phyloP scores from a whole-genome alignment of 345 rosid genomes.

The Limnanthes douglasii region DNA sequence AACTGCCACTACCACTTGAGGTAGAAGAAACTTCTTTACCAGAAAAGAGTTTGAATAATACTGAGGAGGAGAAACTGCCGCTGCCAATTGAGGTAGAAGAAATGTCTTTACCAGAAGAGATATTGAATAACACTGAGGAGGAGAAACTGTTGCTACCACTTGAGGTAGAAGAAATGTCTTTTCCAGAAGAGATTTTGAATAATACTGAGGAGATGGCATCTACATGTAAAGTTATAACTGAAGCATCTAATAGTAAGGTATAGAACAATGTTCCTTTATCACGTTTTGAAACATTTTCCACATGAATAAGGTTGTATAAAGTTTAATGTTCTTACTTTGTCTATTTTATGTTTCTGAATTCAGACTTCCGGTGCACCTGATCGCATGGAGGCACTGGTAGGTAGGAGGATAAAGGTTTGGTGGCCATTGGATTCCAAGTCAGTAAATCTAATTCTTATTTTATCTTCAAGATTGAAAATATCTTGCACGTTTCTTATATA shows the following conservation, averaged over 20 bases:
- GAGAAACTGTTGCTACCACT: slow-evolving; percentile 9
- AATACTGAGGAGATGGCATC: slow-evolving; percentile 8
- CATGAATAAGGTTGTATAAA: slow-evolving; percentile 1
- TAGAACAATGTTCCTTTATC: background rate
- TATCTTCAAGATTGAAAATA: background rate
- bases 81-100: slow-evolving; percentile 15
- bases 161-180: slow-evolving; percentile 10
- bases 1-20: too few relatives aligned
- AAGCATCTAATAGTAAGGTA: slow-evolving; percentile 29
- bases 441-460: slow-evolving; percentile 12
- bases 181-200: slow-evolving; percentile 10
- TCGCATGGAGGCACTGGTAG: slow-evolving; percentile 27
- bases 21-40: too few relatives aligned
- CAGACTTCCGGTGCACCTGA: slow-evolving; percentile 21
- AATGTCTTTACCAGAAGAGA: slow-evolving; percentile 7
- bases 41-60: too few relatives aligned
- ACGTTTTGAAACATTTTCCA: background rate
- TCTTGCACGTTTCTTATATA: slow-evolving; percentile 1
- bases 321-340: slow-evolving; percentile 2
- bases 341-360: slow-evolving; percentile 2
- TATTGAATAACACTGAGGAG: slow-evolving; percentile 8
- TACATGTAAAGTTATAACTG: slow-evolving; percentile 11
- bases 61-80: background rate
- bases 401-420: slow-evolving; percentile 44
- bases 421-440: slow-evolving; percentile 61